These are phyloP conservation scores for Rutstroemia sp. DNA, from an alignment of 2,329 filamentous ascomycete genomes.

Conservation along the genomic window DNA sequence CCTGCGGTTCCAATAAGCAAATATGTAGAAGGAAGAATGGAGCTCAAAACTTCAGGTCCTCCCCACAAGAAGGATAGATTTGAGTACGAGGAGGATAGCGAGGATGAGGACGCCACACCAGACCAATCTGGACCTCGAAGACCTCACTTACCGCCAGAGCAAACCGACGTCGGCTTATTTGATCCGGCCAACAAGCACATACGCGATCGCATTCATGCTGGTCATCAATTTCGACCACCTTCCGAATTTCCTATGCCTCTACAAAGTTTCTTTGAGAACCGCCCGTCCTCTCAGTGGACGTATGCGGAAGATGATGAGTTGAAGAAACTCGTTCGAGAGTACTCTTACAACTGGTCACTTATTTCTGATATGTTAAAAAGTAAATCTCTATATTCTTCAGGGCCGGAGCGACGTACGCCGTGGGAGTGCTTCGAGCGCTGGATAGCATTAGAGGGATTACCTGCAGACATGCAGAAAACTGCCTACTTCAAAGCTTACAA, in stretches of 20 bases:
- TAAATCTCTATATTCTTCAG: conserved; percentile 72
- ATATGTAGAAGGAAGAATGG: conserved; percentile 75
- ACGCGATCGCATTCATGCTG: conserved; percentile 80
- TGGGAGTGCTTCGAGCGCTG: conserved; percentile 99
- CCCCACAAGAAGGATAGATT: conserved; percentile 76
- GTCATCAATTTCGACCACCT: conserved; percentile 87
- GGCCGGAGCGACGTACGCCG: conserved; percentile 80
- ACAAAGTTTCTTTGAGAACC: conserved; percentile 81
- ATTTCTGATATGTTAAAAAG: conserved; percentile 75
- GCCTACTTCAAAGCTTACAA: conserved; percentile 81
- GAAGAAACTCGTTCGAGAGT: conserved; percentile 76
- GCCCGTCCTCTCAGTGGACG: conserved; percentile 86
- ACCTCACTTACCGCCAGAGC: conserved; percentile 54
- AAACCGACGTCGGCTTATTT: conserved; percentile 78
- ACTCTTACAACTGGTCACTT: conserved; percentile 95
- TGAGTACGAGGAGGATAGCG: conserved; percentile 68
- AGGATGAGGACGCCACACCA: conserved; percentile 45
- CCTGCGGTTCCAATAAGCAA: conserved; percentile 81
- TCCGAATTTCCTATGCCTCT: conserved; percentile 88
- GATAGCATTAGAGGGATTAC: conserved; percentile 85
- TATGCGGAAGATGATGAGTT: conserved; percentile 85
- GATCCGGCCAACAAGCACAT: conserved; percentile 83
- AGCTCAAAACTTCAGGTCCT: conserved; percentile 57
- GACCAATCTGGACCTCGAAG: conserved; percentile 23
- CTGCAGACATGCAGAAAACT: conserved; percentile 89